Conservation (phyloP, 2,329 filamentous ascomycete species). For the Ophiocordyceps robertsii region DNA sequence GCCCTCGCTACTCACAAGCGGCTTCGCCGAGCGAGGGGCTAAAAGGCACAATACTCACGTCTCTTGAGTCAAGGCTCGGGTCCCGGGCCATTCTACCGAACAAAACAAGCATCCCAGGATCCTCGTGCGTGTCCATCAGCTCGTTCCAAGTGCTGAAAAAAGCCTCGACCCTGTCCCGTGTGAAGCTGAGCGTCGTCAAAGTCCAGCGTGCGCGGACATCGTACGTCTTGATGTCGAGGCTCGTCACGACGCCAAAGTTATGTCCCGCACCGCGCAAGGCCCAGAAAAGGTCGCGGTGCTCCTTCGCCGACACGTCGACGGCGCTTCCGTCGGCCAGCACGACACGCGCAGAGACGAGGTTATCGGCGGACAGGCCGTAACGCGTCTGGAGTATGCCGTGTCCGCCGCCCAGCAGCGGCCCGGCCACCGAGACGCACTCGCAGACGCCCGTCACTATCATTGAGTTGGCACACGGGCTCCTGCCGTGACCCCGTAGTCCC, state of each 20-base stretch:
- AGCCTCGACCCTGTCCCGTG: not conserved
- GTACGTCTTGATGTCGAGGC: conserved; percentile 15
- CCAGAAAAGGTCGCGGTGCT: conserved; percentile 21
- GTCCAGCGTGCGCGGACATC: not conserved
- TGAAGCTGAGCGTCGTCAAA: not conserved
- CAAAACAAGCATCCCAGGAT: not conserved
- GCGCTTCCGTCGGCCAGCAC: conserved; percentile 16
- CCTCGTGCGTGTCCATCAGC: not conserved
- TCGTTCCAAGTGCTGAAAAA: conserved; percentile 1
- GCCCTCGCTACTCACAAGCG: not conserved
- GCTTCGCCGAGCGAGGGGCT: too few species aligned
- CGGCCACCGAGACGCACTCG: not conserved
- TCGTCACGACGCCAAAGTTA: conserved; percentile 19
- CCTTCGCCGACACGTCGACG: conserved; percentile 6
- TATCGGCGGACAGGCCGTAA: conserved; percentile 17
- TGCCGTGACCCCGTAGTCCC: not conserved
- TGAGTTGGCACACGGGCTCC: not conserved
- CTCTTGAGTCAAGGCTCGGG: not conserved
- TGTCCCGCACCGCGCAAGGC: conserved; percentile 17
- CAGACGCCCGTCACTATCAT: not conserved
- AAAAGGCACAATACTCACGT: not conserved
- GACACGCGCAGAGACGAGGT: conserved; percentile 16
- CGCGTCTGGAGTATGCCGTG: not conserved
- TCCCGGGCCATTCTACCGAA: not conserved
- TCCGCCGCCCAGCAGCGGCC: conserved; percentile 1